Conservation (phyloP, 768 basidiomycete species). For the Suillus decipiens region DNA sequence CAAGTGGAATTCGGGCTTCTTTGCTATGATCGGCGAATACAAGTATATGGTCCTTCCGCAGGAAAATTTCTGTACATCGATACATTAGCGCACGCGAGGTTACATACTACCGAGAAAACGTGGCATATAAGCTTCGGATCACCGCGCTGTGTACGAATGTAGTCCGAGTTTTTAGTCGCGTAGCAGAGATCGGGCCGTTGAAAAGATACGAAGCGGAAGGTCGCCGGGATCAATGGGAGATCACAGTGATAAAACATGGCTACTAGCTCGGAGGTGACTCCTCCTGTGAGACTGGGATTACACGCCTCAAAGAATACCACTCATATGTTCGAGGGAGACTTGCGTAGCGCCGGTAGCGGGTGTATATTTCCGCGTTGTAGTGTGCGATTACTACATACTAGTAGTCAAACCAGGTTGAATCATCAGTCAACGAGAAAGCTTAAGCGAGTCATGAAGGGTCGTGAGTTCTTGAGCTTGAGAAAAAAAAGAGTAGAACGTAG, state of each 20-base stretch:
- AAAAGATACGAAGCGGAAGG: background rate
- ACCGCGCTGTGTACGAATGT: background rate
- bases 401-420: background rate
- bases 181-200: background rate
- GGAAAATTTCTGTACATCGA: background rate
- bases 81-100: background rate
- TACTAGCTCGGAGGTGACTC: background rate
- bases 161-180: background rate
- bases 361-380: background rate
- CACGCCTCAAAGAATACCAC: background rate
- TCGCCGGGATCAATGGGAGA: background rate
- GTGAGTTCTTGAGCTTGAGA: background rate
- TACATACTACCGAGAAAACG: background rate
- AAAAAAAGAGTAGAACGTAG: background rate
- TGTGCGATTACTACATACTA: background rate
- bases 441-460: background rate
- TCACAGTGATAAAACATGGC: background rate
- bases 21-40: slow-evolving; percentile 19
- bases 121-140: background rate
- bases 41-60: background rate
- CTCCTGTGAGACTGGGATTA: background rate
- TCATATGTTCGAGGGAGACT: background rate
- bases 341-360: background rate
- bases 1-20: slow-evolving; percentile 13
- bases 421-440: background rate